phyloP scores from a whole-genome alignment of 208 protist genomes.

The Leishmania mexicana region DNA sequence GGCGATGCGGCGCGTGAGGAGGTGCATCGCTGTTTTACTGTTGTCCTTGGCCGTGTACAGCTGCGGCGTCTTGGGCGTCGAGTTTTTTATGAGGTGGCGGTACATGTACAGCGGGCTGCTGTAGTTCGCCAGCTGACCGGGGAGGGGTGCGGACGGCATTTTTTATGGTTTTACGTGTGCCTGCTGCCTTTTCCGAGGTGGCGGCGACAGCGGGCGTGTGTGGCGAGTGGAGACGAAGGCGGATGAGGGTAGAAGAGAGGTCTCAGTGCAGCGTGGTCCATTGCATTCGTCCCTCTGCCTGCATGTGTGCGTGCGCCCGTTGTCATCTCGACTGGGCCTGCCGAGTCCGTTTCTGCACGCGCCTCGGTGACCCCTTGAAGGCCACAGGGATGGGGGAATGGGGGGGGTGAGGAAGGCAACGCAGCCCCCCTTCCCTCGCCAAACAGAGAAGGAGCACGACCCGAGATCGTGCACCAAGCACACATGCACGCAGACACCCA shows the following conservation, averaged over 20 bases:
- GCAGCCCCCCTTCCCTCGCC: background rate
- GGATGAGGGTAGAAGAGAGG: background rate
- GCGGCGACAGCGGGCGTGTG: background rate
- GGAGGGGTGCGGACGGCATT: conserved; percentile 79
- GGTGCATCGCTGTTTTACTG: conserved; percentile 82
- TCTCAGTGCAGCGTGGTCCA: background rate
- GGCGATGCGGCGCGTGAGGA: conserved; percentile 50
- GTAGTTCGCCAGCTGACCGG: conserved; percentile 57
- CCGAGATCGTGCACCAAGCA: background rate
- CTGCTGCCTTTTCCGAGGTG: background rate
- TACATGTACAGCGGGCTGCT: conserved; percentile 85
- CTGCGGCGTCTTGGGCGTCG: conserved; percentile 51
- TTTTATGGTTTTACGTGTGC: conserved; percentile 7
- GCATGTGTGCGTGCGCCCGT: background rate
- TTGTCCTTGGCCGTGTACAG: conserved; percentile 91
- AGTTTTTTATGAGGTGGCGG: conserved; percentile 71
- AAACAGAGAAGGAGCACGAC: too few relatives aligned
- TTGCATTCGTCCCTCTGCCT: background rate
- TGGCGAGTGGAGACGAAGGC: background rate
- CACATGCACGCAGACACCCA: background rate
- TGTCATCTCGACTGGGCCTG: background rate
- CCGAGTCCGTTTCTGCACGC: background rate
- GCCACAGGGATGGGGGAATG: background rate
- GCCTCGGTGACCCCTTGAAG: background rate
- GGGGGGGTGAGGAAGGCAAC: background rate